Evolutionary conservation across 2,329 filamentous ascomycete genomes (phyloP).

Genomic region (Camillea tinctor): DNA sequence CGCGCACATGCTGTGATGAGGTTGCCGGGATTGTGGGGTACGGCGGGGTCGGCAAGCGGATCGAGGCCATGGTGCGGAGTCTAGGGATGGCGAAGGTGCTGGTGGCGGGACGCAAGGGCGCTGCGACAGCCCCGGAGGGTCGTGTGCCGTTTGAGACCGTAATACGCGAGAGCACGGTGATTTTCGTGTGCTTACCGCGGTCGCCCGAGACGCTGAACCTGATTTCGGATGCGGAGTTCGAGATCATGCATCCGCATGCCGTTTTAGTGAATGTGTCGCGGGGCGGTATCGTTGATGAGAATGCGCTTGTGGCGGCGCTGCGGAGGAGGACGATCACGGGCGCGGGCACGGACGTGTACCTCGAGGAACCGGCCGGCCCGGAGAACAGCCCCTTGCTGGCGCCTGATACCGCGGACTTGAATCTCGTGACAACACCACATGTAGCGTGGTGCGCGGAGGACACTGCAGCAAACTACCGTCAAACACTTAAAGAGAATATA

Average conservation of each 20-base stretch:
- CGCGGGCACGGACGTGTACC: slow-evolving; percentile 30
- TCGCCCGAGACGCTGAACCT: slow-evolving; percentile 28
- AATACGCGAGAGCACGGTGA: slow-evolving; percentile 26
- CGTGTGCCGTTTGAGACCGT: slow-evolving; percentile 27
- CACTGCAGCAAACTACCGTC: slow-evolving; percentile 27
- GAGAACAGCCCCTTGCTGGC: slow-evolving; percentile 23
- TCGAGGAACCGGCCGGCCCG: slow-evolving; percentile 27
- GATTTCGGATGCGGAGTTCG: slow-evolving; percentile 25
- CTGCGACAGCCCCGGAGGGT: slow-evolving; percentile 12
- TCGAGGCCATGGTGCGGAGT: slow-evolving; percentile 18
- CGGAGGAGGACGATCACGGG: slow-evolving; percentile 29
- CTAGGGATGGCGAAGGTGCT: slow-evolving; percentile 29
- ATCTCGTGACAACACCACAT: slow-evolving; percentile 32
- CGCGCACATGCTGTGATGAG: slow-evolving; percentile 26
- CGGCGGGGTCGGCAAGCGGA: slow-evolving; percentile 27
- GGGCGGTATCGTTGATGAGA: slow-evolving; percentile 33
- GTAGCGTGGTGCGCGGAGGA: slow-evolving; percentile 32
- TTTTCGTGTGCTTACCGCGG: slow-evolving; percentile 29
- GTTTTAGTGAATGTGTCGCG: slow-evolving; percentile 34
- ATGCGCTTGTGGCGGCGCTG: slow-evolving; percentile 27
- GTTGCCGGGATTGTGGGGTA: slow-evolving; percentile 32
- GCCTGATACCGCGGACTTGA: slow-evolving; percentile 24
- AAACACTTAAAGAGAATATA: slow-evolving; percentile 25
- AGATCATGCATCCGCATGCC: slow-evolving; percentile 22
- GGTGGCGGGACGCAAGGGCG: slow-evolving; percentile 29